Conservation (phyloP, 768 basidiomycete genomes). For the Xerocomus brunneocitrinus region DNA sequence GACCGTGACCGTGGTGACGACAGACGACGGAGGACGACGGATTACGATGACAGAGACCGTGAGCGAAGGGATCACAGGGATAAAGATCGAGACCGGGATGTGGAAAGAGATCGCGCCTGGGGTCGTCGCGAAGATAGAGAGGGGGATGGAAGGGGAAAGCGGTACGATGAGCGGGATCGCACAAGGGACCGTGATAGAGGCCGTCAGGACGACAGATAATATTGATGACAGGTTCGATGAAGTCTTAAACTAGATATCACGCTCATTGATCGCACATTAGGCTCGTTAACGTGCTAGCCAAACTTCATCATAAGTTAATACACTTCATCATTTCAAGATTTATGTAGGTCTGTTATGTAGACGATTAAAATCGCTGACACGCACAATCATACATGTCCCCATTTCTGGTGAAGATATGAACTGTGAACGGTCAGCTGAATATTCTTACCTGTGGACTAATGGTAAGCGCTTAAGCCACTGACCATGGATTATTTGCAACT, state of each 20-base stretch:
- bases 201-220: conserved; percentile 3
- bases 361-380: neutral
- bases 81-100: conserved; percentile 23
- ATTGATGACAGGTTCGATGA: neutral
- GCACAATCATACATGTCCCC: neutral
- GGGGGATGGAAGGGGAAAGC: conserved; percentile 1
- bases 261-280: neutral
- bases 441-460: neutral
- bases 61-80: conserved; percentile 16
- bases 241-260: neutral
- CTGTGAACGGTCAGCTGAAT: neutral
- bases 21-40: conserved; percentile 7
- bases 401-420: neutral
- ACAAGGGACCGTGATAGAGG: conserved; percentile 10
- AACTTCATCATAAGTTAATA: neutral
- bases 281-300: neutral
- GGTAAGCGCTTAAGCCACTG: neutral
- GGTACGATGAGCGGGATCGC: conserved; percentile 9
- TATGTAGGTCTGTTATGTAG: neutral
- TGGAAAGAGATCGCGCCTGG: conserved; percentile 27
- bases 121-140: conserved; percentile 28
- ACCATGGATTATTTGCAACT: neutral
- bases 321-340: neutral
- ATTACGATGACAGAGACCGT: conserved; percentile 7
- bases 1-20: conserved; percentile 8